Conservation (phyloP, 192 early-diverging fungal genomes). For the Martensiomyces pterosporus region DNA sequence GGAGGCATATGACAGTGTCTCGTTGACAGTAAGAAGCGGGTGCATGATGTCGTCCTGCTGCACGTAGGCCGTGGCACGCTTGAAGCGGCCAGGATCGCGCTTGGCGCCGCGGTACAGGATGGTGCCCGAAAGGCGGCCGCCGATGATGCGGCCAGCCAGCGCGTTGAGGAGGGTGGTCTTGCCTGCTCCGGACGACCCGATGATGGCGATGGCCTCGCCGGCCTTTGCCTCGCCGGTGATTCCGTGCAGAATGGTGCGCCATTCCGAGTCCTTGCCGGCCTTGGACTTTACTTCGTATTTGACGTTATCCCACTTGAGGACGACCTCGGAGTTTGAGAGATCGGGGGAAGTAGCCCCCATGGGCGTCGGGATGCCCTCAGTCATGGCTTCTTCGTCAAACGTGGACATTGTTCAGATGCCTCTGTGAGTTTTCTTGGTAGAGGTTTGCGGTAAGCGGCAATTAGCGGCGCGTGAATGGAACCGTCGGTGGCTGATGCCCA, state of each 20-base stretch:
- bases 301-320: conserved; percentile 39
- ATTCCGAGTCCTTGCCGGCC: conserved; percentile 9
- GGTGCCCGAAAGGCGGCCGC: conserved; percentile 52
- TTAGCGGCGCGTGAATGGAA: no score
- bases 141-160: conserved; percentile 63
- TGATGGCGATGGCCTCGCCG: conserved; percentile 78
- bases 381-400: conserved; percentile 36
- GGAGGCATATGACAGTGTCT: conserved; percentile 74
- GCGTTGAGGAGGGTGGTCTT: conserved; percentile 87
- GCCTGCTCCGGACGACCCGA: conserved; percentile 90
- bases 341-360: not conserved
- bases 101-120: conserved; percentile 54
- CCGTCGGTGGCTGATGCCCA: no score
- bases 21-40: conserved; percentile 68
- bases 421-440: no score
- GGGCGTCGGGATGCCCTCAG: conserved; percentile 19
- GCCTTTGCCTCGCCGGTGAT: conserved; percentile 71
- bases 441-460: no score
- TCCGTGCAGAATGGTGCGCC: conserved; percentile 56
- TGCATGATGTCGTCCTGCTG: conserved; percentile 57
- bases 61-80: conserved; percentile 49
- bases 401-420: conserved; percentile 26
- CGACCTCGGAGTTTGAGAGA: conserved; percentile 13
- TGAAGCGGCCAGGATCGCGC: conserved; percentile 45
- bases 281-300: conserved; percentile 42